Evolutionary conservation across 306 rosid species (phyloP), one percentile per base, ranked within the genome.

Genomic region (Geum urbanum): DNA sequence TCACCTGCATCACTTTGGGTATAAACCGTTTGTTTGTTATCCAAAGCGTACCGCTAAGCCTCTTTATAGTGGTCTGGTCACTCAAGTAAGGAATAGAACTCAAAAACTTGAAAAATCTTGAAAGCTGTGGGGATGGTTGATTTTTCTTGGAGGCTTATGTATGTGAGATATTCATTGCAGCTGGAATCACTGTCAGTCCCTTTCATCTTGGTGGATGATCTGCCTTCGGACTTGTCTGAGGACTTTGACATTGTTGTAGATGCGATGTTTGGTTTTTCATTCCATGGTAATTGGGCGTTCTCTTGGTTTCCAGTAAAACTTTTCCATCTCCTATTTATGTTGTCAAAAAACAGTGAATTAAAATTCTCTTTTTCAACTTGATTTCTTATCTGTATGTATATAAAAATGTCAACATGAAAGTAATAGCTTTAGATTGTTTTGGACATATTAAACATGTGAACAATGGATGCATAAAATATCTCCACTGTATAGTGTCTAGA

Each of bases 181-280:
- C 92, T 94, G 16, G 95, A 91, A 83, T 91, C 97, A 10, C 78
- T 94, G 59, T 84, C 95, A 35, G 76, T 91, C 73, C 96, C 99
- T 37, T 91, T 94, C 85, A 49, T 94, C 66, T 82, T 91, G 1
- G 91, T 86, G 75, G 96, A 94, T 72, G 95, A 91, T 80, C 81
- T 91, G 45, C 87, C 89, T 0, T 77, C 71, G 51, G 91, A 94
- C 81, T 80, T 87, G 69, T 81, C 96, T 39, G 77, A 81, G 74
- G 87, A 87, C 73, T 91, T 84, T 74, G 91, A 91, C 77, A 66
- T 94, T 77, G 69, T 91, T 79, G 68, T 88, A 6, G 97, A 91
- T 84, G 92, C 99, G 8, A 86, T 91, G 82, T 91, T 94, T 79
- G 97, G 99, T 60, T 94, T 94, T 92, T 94, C 97, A 14, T 94